Percentiles rank a stretch among this genome's conserved stretches.
These are phyloP conservation scores for Baudoinia panamericana DNA, from an alignment of 495 filamentous ascomycete species.

Conservation along the genomic window DNA sequence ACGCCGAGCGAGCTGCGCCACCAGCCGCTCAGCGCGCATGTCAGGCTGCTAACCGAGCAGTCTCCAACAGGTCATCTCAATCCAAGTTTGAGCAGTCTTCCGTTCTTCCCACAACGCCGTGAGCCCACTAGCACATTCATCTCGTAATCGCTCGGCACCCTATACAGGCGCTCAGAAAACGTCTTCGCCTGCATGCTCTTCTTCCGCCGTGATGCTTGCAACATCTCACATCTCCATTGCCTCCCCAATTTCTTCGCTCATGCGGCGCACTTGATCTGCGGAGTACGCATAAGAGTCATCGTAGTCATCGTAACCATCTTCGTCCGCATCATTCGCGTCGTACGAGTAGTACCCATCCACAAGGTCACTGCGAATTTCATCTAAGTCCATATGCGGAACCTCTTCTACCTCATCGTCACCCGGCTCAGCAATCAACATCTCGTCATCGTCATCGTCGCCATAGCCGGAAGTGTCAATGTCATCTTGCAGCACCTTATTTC, in stretches of 20 bases:
- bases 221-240: constrained; percentile 6
- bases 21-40: too few species aligned
- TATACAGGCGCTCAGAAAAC: too few species aligned
- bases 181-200: too few species aligned
- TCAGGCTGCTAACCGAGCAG: too few species aligned
- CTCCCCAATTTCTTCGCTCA: constrained; percentile 12
- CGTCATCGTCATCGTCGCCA: constrained; percentile 23
- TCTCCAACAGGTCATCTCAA: too few species aligned
- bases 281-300: neutral
- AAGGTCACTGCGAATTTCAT: constrained; percentile 14
- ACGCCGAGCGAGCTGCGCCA: too few species aligned
- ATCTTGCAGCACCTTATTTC: constrained; percentile 41
- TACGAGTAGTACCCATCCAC: constrained; percentile 10
- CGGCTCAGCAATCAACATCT: constrained; percentile 2
- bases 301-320: neutral
- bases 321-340: constrained; percentile 1
- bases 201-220: too few species aligned
- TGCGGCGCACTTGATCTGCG: neutral
- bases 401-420: constrained; percentile 16
- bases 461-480: constrained; percentile 19
- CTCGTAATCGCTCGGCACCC: too few species aligned
- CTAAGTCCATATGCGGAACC: constrained; percentile 15
- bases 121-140: too few species aligned
- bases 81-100: too few species aligned
- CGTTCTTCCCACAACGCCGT: too few species aligned